phyloP scores from a whole-genome alignment of 2,329 filamentous ascomycete species.

The Cercospora berteroae region DNA sequence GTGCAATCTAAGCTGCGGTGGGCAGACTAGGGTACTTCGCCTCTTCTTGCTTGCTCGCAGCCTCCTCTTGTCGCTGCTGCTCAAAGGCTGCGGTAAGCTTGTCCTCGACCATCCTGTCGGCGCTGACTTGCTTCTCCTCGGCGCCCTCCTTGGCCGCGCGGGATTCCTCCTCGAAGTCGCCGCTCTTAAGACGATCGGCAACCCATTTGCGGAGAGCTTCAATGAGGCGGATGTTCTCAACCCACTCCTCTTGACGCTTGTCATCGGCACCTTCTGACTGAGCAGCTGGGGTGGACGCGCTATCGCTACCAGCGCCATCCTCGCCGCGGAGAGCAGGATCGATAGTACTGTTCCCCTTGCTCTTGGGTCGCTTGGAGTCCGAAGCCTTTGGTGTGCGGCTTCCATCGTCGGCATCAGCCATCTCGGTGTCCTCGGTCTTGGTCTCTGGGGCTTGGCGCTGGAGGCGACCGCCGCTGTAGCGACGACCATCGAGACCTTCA shows the following conservation, averaged over 20 bases:
- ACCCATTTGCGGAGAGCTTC: slow-evolving; percentile 60
- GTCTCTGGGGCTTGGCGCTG: slow-evolving; percentile 52
- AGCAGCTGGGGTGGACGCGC: slow-evolving; percentile 31
- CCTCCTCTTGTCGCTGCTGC: slow-evolving; percentile 20
- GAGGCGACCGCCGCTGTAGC: slow-evolving; percentile 61
- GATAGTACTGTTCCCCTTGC: slow-evolving; percentile 36
- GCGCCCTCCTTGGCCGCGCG: slow-evolving; percentile 20
- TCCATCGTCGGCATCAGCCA: slow-evolving; percentile 44
- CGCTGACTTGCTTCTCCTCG: slow-evolving; percentile 22
- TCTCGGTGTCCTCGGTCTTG: slow-evolving; percentile 41
- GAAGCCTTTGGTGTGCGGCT: slow-evolving; percentile 37
- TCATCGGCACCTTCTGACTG: slow-evolving; percentile 42
- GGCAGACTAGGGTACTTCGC: slow-evolving; percentile 28
- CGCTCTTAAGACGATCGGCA: slow-evolving; percentile 53
- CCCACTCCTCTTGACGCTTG: slow-evolving; percentile 55
- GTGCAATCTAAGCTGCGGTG: slow-evolving; percentile 13
- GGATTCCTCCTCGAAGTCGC: slow-evolving; percentile 47
- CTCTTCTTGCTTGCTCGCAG: slow-evolving; percentile 7
- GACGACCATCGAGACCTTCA: slow-evolving; percentile 59
- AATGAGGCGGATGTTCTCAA: slow-evolving; percentile 63
- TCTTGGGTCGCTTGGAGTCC: slow-evolving; percentile 32
- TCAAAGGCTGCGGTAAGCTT: slow-evolving; percentile 25
- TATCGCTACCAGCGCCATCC: slow-evolving; percentile 31
- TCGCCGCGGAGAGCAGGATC: slow-evolving; percentile 40
- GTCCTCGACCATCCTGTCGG: slow-evolving; percentile 29